Conservation (phyloP, 192 early-diverging fungal genomes). For the Rhizoclosmatium sp. region DNA sequence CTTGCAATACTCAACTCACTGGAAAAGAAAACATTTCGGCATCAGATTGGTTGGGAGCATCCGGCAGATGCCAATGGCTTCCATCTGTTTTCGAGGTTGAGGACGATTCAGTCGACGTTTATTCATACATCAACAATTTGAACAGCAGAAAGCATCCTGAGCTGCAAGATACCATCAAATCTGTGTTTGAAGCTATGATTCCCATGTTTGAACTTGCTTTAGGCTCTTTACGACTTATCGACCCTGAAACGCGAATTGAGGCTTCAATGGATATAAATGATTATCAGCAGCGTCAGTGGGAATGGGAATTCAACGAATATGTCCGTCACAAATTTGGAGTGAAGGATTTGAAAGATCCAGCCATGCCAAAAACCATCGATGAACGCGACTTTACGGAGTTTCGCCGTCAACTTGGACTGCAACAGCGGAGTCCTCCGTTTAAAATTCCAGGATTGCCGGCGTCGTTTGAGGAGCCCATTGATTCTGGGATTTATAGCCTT, state of each 20-base stretch:
- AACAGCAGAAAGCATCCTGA: constrained; percentile 55
- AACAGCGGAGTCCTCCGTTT: constrained; percentile 2
- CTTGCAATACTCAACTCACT: constrained; percentile 40
- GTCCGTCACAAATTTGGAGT: constrained; percentile 7
- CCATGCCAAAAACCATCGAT: not conserved
- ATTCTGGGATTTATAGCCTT: not conserved
- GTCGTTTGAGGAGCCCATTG: constrained; percentile 33
- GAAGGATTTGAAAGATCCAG: not conserved
- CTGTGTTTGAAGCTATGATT: constrained; percentile 62
- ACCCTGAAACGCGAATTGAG: constrained; percentile 6
- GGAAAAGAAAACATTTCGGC: not conserved
- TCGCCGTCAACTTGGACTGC: constrained; percentile 30
- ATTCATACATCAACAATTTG: constrained; percentile 81
- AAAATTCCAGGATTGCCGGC: constrained; percentile 24
- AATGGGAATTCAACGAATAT: constrained; percentile 7
- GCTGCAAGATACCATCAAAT: constrained; percentile 61
- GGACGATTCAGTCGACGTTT: constrained; percentile 54
- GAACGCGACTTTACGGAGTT: constrained; percentile 25
- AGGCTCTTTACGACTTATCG: not conserved
- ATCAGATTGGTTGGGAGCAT: constrained; percentile 24
- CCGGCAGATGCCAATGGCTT: constrained; percentile 65
- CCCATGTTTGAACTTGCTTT: constrained; percentile 67
- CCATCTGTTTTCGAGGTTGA: constrained; percentile 70
- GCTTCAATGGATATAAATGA: constrained; percentile 1
- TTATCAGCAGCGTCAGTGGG: constrained; percentile 5